phyloP scores from a whole-genome alignment of 306 rosid species.

The Fagus crenata region DNA sequence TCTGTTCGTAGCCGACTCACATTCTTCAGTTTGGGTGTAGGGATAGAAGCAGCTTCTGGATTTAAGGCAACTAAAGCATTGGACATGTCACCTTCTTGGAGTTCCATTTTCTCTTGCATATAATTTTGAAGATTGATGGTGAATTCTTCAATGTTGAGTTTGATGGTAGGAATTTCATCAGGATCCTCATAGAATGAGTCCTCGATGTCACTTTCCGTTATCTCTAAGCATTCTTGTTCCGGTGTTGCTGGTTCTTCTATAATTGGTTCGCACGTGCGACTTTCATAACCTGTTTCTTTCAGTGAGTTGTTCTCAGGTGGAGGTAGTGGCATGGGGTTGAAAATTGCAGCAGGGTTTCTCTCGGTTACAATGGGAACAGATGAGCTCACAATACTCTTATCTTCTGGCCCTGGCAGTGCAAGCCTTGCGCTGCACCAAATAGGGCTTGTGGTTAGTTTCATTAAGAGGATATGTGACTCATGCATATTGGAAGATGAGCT shows the following conservation, averaged over 20 bases:
- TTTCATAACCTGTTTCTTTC: conserved; percentile 31
- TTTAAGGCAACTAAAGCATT: conserved; percentile 78
- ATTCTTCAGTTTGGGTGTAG: conserved; percentile 74
- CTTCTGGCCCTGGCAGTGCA: conserved; percentile 93
- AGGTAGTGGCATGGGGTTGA: conserved; percentile 48
- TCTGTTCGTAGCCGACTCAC: conserved; percentile 88
- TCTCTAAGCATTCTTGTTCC: conserved; percentile 54
- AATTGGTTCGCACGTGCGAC: conserved; percentile 67
- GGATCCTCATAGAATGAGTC: conserved; percentile 62
- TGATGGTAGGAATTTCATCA: conserved; percentile 60
- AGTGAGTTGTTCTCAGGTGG: conserved; percentile 44
- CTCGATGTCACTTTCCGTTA: conserved; percentile 72
- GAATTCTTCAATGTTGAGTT: conserved; percentile 48
- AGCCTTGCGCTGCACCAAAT: conserved; percentile 72
- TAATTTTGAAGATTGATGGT: conserved; percentile 38
- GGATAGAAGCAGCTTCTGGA: conserved; percentile 57
- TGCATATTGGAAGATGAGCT: background rate
- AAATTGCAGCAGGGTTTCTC: conserved; percentile 38
- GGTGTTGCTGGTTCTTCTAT: conserved; percentile 91
- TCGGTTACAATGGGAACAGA: conserved; percentile 38
- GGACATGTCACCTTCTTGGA: conserved; percentile 67
- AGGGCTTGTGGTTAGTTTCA: conserved; percentile 32
- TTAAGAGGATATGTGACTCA: conserved; percentile 7
- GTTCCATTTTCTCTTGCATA: conserved; percentile 52
- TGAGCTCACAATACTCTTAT: conserved; percentile 52